phyloP scores from a whole-genome alignment of 805 yeast species.

The Saturnispora silvae region DNA sequence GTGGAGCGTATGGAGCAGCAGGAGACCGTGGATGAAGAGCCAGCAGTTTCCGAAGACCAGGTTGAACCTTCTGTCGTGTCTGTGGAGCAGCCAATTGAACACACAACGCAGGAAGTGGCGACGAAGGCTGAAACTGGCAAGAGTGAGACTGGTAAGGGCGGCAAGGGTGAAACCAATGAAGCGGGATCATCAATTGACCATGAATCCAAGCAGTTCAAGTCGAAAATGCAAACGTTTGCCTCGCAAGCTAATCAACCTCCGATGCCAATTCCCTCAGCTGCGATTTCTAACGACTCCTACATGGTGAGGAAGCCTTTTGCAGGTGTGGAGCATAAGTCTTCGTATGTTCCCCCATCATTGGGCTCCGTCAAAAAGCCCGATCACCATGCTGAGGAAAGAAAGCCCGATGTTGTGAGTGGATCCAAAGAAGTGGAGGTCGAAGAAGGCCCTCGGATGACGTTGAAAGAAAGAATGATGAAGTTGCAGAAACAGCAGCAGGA shows the following conservation, averaged over 20 bases:
- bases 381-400: conserved; percentile 11
- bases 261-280: conserved; percentile 24
- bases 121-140: background rate
- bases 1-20: conserved; percentile 35
- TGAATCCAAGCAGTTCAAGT: conserved; percentile 2
- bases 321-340: conserved; percentile 46
- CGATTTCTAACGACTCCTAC: conserved; percentile 28
- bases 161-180: background rate
- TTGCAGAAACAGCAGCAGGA: conserved; percentile 73
- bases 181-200: background rate
- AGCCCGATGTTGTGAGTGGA: conserved; percentile 14
- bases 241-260: conserved; percentile 3
- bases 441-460: conserved; percentile 64
- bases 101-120: conserved; percentile 1
- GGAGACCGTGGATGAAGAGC: background rate
- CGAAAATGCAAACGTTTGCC: conserved; percentile 5
- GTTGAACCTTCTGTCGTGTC: background rate
- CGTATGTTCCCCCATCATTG: conserved; percentile 41
- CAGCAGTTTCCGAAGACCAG: background rate
- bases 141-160: conserved; percentile 1
- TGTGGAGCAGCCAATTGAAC: background rate
- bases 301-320: conserved; percentile 41
- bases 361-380: conserved; percentile 5
- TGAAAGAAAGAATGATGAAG: conserved; percentile 78
- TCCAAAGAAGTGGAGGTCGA: conserved; percentile 25